Evolutionary conservation across 306 rosid species (phyloP), one percentile per base, ranked within the genome.

Genomic region (Trifolium fragiferum): DNA sequence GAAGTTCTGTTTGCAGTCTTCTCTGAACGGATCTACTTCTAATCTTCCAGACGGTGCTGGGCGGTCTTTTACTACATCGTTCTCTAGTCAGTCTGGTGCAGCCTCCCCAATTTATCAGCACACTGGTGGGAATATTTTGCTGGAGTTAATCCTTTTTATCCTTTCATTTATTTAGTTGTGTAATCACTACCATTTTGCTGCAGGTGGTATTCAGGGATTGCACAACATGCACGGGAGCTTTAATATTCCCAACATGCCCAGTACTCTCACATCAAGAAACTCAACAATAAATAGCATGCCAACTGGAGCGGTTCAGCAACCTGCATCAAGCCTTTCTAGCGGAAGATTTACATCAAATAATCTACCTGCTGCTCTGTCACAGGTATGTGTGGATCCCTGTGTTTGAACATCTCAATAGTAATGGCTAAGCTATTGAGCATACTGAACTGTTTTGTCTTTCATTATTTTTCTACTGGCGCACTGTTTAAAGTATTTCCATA

Each of bases 31-130:
- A 75, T 92, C 99, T 50, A 85, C 96, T 71, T 90, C 99, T 61
- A 94, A 92, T 87, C 89, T 90, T 81, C 95, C 90, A 41, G 99
- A 94, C 23, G 83, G 93, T 70, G 75, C 87, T 66, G 99, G 99
- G 46, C 87, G 99, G 78, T 84, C 96, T 74, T 92, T 92, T 83
- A 70, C 95, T 7, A 62, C 96, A 53, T 90, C 97, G 11, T 94
- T 92, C 86, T 92, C 99, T 80, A 91, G 96, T 87, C 99, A 94
- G 85, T 90, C 99, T 84, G 99, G 97, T 82, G 95, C 89, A 4
- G 97, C 93, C 70, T 94, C 99, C 73, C 96, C 99, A 12, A 85
- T 74, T 72, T 94, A 87, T 81, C 99, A 94, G 82, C 97, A 94
- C 77, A 51, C 90, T 6, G 99, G 97, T 94, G 82, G 82, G 97